phyloP scores from a whole-genome alignment of 495 filamentous ascomycete genomes.

The Geopyxis carbonaria region DNA sequence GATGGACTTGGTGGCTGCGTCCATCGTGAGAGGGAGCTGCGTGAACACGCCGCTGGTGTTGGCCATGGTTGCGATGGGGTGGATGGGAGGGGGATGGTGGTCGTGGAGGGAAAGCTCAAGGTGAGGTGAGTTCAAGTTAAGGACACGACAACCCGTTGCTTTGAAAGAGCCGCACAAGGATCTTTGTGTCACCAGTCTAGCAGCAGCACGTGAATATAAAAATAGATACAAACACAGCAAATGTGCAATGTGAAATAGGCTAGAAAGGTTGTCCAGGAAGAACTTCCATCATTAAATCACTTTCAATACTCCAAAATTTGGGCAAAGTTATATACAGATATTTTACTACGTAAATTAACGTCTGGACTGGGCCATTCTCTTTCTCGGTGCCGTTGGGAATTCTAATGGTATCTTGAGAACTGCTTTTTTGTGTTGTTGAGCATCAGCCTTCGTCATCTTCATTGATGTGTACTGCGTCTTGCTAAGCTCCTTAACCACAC shows the following conservation, averaged over 20 bases:
- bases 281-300: no score
- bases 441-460: conserved; percentile 43
- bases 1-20: conserved; percentile 56
- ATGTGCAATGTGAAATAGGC: no score
- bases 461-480: conserved; percentile 32
- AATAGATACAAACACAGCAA: no score
- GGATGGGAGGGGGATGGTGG: not conserved
- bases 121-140: no score
- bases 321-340: not conserved
- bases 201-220: no score
- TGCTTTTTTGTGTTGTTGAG: conserved; percentile 43
- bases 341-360: conserved; percentile 1
- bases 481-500: conserved; percentile 35
- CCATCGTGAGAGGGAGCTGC: conserved; percentile 61
- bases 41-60: conserved; percentile 55
- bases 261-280: no score
- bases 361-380: conserved; percentile 9
- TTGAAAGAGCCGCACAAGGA: no score
- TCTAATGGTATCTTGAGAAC: conserved; percentile 59
- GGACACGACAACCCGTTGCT: no score
- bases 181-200: no score
- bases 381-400: conserved; percentile 48
- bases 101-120: no score
- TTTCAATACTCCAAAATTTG: no score
- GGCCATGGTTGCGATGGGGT: conserved; percentile 31